phyloP scores from a whole-genome alignment of 768 basidiomycete genomes.

The Hygrocybe punicea region DNA sequence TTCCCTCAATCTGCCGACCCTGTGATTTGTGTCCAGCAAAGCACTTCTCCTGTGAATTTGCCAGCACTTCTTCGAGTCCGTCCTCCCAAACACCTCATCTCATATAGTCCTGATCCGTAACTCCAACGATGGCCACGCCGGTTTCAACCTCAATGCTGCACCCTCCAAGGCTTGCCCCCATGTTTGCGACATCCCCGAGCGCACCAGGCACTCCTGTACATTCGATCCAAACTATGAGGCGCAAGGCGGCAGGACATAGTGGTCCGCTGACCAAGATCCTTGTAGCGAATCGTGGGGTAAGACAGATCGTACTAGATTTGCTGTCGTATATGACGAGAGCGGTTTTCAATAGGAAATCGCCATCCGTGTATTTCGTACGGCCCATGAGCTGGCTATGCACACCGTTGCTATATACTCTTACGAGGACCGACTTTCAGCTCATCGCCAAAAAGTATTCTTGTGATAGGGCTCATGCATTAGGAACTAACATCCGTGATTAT shows the following conservation, averaged over 20 bases:
- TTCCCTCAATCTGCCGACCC: no score
- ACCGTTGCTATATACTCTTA: slow-evolving; percentile 98
- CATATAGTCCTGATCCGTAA: neutral
- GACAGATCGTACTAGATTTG: slow-evolving; percentile 26
- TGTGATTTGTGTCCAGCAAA: no score
- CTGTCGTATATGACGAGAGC: slow-evolving; percentile 6
- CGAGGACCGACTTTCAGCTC: slow-evolving; percentile 94
- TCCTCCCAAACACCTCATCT: neutral
- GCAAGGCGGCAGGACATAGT: slow-evolving; percentile 86
- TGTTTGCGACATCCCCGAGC: slow-evolving; percentile 71
- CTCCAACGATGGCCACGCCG: slow-evolving; percentile 37
- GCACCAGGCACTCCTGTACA: slow-evolving; percentile 83
- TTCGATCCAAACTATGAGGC: slow-evolving; percentile 85
- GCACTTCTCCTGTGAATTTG: neutral
- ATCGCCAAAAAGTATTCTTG: slow-evolving; percentile 83
- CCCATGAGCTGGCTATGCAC: slow-evolving; percentile 98
- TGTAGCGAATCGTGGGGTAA: slow-evolving; percentile 87
- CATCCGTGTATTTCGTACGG: slow-evolving; percentile 95
- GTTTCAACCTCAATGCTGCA: slow-evolving; percentile 48
- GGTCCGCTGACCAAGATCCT: slow-evolving; percentile 89
- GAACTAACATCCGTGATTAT: slow-evolving; percentile 13
- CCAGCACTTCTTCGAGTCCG: no score
- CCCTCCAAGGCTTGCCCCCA: slow-evolving; percentile 68
- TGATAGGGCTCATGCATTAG: slow-evolving; percentile 40
- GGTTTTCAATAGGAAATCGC: slow-evolving; percentile 80